Evolutionary conservation across 176 grass and related monocot species (phyloP).

Genomic region (Musa troglodytarum): DNA sequence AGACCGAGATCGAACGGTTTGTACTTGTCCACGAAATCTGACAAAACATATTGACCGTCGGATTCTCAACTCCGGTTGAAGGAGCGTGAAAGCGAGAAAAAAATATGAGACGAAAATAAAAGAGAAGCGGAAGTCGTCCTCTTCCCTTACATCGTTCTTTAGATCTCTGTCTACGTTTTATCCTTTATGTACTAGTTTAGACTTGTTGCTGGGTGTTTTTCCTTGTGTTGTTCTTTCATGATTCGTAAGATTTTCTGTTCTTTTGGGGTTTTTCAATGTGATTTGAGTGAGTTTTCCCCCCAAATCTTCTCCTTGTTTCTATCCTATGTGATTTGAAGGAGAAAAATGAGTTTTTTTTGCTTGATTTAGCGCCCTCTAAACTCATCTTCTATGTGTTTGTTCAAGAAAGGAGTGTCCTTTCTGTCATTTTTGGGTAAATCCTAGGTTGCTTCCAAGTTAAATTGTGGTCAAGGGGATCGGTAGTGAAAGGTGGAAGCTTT

Average conservation of each 20-base stretch:
- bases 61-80: slow-evolving; percentile 18
- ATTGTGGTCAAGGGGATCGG: background rate
- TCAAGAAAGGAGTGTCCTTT: background rate
- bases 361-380: too few relatives aligned
- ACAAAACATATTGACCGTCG: background rate
- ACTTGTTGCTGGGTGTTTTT: background rate
- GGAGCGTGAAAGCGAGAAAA: too few relatives aligned
- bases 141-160: background rate
- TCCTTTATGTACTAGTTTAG: background rate
- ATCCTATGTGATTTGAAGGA: background rate
- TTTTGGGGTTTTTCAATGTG: background rate
- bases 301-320: background rate
- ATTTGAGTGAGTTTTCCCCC: background rate
- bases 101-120: background rate
- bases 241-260: background rate
- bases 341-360: background rate
- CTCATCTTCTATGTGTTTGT: background rate
- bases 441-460: background rate
- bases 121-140: background rate
- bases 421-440: background rate
- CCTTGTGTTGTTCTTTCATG: background rate
- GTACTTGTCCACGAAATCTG: background rate
- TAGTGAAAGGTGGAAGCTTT: slow-evolving; percentile 1
- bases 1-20: background rate
- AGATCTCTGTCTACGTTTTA: background rate